phyloP scores from a whole-genome alignment of 1,139 yeast genomes.

The Debaryomycetaceae sp. region DNA sequence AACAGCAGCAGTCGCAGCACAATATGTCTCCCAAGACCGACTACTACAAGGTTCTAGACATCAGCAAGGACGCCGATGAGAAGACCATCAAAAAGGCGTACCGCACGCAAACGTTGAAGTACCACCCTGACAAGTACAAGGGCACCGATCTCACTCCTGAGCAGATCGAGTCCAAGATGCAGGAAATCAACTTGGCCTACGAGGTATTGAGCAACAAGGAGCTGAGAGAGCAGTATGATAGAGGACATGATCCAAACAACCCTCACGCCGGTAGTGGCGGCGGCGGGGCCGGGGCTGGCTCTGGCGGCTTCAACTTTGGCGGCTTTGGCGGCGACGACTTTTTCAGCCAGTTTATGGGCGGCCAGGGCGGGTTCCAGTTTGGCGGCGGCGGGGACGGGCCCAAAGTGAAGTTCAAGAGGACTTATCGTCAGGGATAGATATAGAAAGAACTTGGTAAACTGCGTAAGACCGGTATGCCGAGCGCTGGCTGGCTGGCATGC shows the following conservation, averaged over 20 bases:
- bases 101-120: slow-evolving; percentile 70
- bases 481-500: too few relatives aligned
- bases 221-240: slow-evolving; percentile 61
- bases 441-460: background rate
- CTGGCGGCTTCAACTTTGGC: slow-evolving; percentile 21
- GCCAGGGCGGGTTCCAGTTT: slow-evolving; percentile 11
- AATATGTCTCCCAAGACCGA: slow-evolving; percentile 53
- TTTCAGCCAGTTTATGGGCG: slow-evolving; percentile 8
- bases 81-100: slow-evolving; percentile 79
- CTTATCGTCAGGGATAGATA: background rate
- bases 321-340: slow-evolving; percentile 11
- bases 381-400: slow-evolving; percentile 6
- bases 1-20: slow-evolving; percentile 30
- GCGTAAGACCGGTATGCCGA: background rate
- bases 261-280: slow-evolving; percentile 19
- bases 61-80: slow-evolving; percentile 63
- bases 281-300: slow-evolving; percentile 30
- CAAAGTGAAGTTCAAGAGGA: slow-evolving; percentile 4
- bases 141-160: slow-evolving; percentile 63
- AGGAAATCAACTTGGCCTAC: slow-evolving; percentile 89
- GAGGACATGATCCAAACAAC: slow-evolving; percentile 61
- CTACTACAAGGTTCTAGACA: slow-evolving; percentile 75
- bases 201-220: slow-evolving; percentile 74
- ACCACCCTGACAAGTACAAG: slow-evolving; percentile 88
- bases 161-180: slow-evolving; percentile 78